Percentiles rank a stretch among this genome's conserved stretches.
Evolutionary conservation across 78 protist genomes (phyloP).

Genomic region (Polysphondylium violaceum): DNA sequence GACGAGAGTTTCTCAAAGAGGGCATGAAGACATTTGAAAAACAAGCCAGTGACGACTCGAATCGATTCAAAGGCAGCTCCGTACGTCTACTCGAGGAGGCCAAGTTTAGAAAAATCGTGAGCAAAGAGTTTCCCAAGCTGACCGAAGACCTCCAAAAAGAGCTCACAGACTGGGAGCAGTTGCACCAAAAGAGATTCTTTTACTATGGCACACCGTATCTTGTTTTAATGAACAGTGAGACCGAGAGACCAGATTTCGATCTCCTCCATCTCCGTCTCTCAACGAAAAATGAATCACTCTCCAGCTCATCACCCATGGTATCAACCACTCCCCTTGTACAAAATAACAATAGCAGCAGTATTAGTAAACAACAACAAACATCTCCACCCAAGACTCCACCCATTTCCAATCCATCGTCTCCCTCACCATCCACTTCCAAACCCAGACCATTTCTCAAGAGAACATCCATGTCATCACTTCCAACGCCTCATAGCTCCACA

Average conservation of each 20-base stretch:
- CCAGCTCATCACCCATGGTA: too few relatives aligned
- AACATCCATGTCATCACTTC: too few relatives aligned
- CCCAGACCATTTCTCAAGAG: too few relatives aligned
- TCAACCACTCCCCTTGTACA: too few relatives aligned
- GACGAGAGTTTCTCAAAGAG: conserved; percentile 18
- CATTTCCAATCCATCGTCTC: too few relatives aligned
- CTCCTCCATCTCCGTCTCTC: conserved; percentile 4
- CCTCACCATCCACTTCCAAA: too few relatives aligned
- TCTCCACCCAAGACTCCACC: too few relatives aligned
- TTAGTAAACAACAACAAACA: too few relatives aligned
- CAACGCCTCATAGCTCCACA: too few relatives aligned
- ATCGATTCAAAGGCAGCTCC: conserved; percentile 39
- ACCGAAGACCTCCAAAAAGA: conserved; percentile 2
- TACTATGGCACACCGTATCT: conserved; percentile 18
- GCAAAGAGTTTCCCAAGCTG: conserved; percentile 13
- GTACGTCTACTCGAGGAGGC: conserved; percentile 23
- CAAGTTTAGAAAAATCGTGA: not conserved
- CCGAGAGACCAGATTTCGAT: conserved; percentile 32
- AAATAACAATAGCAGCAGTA: too few relatives aligned
- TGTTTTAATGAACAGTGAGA: conserved; percentile 19
- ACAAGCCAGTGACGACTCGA: conserved; percentile 2
- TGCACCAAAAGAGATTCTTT: not conserved
- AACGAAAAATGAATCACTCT: conserved; percentile 18
- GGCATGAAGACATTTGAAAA: conserved; percentile 32
- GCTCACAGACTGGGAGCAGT: conserved; percentile 17